Percentiles rank a stretch among this genome's conserved stretches.
Conservation (phyloP, 805 yeast species). For the Monosporozyma aquatica region DNA sequence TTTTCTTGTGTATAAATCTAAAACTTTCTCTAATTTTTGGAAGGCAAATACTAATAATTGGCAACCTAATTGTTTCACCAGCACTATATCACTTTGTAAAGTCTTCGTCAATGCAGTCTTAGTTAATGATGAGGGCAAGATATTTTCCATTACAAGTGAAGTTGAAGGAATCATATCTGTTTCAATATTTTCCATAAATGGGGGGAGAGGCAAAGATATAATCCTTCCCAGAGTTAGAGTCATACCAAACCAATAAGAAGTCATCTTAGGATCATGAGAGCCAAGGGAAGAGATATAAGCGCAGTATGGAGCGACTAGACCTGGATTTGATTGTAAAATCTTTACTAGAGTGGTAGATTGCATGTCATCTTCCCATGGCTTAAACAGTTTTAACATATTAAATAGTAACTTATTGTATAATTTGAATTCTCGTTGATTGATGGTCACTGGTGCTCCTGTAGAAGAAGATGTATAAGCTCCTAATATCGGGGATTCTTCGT, state of each 20-base stretch:
- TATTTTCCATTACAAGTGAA: conserved; percentile 40
- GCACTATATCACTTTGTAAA: conserved; percentile 38
- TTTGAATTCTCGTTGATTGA: conserved; percentile 46
- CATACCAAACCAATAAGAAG: conserved; percentile 78
- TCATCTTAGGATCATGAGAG: conserved; percentile 65
- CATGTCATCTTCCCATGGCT: conserved; percentile 69
- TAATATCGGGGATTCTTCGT: conserved; percentile 23
- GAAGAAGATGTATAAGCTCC: conserved; percentile 28
- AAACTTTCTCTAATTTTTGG: conserved; percentile 41
- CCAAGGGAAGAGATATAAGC: conserved; percentile 54
- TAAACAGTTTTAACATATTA: conserved; percentile 51
- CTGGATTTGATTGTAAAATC: conserved; percentile 50
- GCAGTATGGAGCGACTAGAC: conserved; percentile 64
- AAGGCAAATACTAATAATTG: conserved; percentile 50
- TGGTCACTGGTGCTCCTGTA: conserved; percentile 30
- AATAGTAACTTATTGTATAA: conserved; percentile 62
- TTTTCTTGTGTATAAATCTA: conserved; percentile 30
- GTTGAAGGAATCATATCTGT: conserved; percentile 30
- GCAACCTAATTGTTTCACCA: conserved; percentile 55
- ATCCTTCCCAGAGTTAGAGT: conserved; percentile 52
- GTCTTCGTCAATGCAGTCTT: conserved; percentile 50
- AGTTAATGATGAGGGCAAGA: conserved; percentile 58
- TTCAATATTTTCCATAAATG: conserved; percentile 23
- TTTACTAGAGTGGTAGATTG: conserved; percentile 49
- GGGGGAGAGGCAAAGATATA: conserved; percentile 49